Evolutionary conservation across 352 stramenopile species (phyloP), one percentile per base, ranked within the genome.

Genomic region (Phytophthora pseudosyringae): DNA sequence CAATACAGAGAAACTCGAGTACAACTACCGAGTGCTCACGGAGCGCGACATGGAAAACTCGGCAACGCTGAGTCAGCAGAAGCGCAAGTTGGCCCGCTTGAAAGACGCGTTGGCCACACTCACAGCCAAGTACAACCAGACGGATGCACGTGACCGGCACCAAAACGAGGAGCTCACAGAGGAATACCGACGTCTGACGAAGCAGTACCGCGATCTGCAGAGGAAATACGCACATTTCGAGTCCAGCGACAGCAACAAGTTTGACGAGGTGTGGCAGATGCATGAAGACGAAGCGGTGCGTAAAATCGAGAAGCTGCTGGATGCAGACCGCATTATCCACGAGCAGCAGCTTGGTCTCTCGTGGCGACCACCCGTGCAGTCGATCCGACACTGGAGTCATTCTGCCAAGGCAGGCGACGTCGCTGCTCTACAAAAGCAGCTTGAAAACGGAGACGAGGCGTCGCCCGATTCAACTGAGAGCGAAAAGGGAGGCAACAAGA

Each of bases 1-100:
- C 57, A 98, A 98, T 64, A 98, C 93, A 8, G 95, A 98, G 60
- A 98, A 98, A 66, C 85, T 98, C 48, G 95, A 98, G 75, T 98
- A 98, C 76, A 98, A 98, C 64, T 98, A 98, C 73, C 82, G 94
- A 25, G 93, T 98, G 7, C 80, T 98, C 9, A 98, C 90, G 0
- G 94, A 98, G 59, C 79, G 93, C 13, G 94, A 98, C 59, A 97
- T 97, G 84, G 95, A 98, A 51, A 98, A 98, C 75, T 97, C 86
- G 32, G 90, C 86, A 16, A 98, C 90, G 9, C 62, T 98, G 25
- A 88, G 77, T 18, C 88, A 97, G 67, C 95, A 98, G 66, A 98
- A 98, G 76, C 83, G 90, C 51, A 98, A 98, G 67, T 67, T 98
- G 31, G 90, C 84, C 29, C 83, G 93, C 9, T 80, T 98, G 58